Evolutionary conservation across 805 yeast genomes (phyloP).

Genomic region (Candida oleophila): DNA sequence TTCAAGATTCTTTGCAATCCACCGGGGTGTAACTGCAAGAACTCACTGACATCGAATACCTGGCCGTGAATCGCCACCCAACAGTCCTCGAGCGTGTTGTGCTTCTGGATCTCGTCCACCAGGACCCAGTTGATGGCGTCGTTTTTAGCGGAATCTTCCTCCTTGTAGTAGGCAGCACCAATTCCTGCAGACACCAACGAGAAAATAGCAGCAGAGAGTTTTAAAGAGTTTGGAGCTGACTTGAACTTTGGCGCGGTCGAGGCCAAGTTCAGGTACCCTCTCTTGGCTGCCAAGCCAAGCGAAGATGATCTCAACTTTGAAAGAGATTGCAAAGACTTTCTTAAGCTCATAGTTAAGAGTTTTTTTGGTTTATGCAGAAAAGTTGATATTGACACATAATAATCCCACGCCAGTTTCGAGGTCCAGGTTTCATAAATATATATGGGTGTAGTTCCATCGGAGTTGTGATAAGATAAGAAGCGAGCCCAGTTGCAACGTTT

Average conservation of each 20-base stretch:
- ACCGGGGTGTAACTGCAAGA: conserved; percentile 49
- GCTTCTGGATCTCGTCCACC: conserved; percentile 16
- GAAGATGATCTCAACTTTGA: background rate
- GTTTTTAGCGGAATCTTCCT: background rate
- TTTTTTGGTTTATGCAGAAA: too few species aligned
- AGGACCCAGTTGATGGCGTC: conserved; percentile 5
- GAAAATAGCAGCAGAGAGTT: background rate
- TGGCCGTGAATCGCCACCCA: conserved; percentile 36
- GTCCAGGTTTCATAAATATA: background rate
- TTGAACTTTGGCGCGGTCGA: background rate
- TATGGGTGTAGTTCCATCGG: background rate
- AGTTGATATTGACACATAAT: too few species aligned
- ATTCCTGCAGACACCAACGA: background rate
- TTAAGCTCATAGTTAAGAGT: background rate
- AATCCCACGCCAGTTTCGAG: too few species aligned
- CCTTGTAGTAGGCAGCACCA: background rate
- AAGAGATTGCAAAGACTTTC: background rate
- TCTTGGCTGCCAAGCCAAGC: background rate
- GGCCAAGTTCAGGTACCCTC: background rate
- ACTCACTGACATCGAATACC: conserved; percentile 37
- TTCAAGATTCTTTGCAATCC: conserved; percentile 45
- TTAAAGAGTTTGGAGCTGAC: background rate
- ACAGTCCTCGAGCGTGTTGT: conserved; percentile 8
- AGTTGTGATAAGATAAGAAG: background rate
- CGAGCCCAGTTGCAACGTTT: too few species aligned